Evolutionary conservation across 148 eudicot species (phyloP).

Genomic region (Pouteria glomerata): DNA sequence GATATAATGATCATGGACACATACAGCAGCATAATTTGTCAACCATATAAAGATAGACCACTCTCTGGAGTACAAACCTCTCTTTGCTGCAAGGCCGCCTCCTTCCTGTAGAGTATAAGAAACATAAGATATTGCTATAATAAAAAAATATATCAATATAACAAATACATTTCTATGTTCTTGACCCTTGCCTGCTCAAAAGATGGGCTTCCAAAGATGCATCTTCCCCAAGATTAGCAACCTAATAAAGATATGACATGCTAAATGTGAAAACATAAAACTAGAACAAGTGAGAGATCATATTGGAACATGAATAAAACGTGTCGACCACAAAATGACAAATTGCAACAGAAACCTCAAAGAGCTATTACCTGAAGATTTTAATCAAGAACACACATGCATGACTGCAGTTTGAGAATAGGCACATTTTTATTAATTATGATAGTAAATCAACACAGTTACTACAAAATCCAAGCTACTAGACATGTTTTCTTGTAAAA

Average conservation of each 20-base stretch:
- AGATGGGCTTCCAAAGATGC: constrained; percentile 89
- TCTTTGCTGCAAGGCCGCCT: constrained; percentile 83
- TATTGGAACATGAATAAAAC: not conserved
- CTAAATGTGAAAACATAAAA: not conserved
- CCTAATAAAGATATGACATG: constrained; percentile 36
- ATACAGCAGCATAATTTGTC: not conserved
- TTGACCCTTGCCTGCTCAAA: constrained; percentile 64
- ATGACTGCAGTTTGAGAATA: not conserved
- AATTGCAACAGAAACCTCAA: not conserved
- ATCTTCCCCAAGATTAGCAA: constrained; percentile 85
- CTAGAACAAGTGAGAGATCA: not conserved
- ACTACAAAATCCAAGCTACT: not conserved
- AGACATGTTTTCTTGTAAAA: not conserved
- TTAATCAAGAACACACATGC: not conserved
- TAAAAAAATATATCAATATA: constrained; percentile 12
- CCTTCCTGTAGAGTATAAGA: constrained; percentile 53
- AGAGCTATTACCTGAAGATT: not conserved
- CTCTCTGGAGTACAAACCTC: constrained; percentile 49
- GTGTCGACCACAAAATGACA: not conserved
- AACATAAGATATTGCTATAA: constrained; percentile 17
- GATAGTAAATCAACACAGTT: not conserved
- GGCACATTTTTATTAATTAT: not conserved
- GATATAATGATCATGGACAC: not conserved
- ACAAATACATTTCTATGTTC: not conserved
- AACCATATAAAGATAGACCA: not conserved